Base-by-base conservation (phyloP, 2,329 filamentous ascomycete genomes). In the Aspergillus candidus region DNA sequence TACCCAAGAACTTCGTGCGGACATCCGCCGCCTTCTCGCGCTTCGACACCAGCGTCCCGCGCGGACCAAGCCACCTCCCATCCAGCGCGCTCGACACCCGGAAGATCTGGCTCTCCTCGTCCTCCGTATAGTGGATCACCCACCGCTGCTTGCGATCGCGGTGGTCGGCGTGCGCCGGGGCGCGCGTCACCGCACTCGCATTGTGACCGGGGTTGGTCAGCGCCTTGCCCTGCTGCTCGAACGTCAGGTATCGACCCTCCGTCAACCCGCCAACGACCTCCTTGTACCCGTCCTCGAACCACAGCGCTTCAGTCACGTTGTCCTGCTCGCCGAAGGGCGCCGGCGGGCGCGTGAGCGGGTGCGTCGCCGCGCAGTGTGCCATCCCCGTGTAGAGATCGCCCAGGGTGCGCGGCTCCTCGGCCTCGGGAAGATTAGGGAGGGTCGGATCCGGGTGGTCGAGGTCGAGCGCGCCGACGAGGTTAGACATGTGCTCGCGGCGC, bases 281-380 rank as follows among this genome's bases (percentile, higher is more conserved):
- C 58, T 80, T 80, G 67, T 72, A 79, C 1, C 77, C 77, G 32
- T 73, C 61, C 51, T 79, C 76, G n/a, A 71, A 72, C 33, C 67
- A 67, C 29, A 60, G 51, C 4, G 55, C 40, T 7, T 61, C 56
- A 22, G 44, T 60, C 2, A 60, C 62, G 8, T 67, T 63, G 7
- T 62, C 59, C 38, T 71, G 64, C 14, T 65, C 51, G 10, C 67
- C 69, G 52, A 78, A 79, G 0, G 77, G 76, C 2, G 76, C 71
- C 1, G 69, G 59, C 4, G 74, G 75, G 11, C 66, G 60, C 11
- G 63, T 52, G 3, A 58, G 48, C 1, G 53, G 37, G 49, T 71
- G 70, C 5, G 60, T 55, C 2, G 69, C 55, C 51, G 72, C 63
- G 54, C 76, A 75, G 43, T 68, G 56, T 1, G 71, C 60, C 11